Evolutionary conservation across 345 rosid genomes (phyloP).

Genomic region (Eucalyptus camaldulensis): DNA sequence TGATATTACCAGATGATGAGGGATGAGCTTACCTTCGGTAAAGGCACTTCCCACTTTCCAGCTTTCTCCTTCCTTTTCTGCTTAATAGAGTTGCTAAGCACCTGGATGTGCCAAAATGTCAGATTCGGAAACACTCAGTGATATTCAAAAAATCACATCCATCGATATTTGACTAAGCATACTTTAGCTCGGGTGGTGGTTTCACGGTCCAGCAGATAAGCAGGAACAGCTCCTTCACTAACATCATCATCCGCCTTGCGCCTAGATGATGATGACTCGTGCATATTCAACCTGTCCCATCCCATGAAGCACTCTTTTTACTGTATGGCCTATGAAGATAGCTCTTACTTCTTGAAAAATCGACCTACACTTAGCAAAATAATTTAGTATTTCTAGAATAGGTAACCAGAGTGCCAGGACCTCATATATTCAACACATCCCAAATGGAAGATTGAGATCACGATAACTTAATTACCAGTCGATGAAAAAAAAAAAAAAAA

Average conservation of each 20-base stretch:
- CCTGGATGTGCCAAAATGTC: constrained; percentile 12
- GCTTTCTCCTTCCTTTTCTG: constrained; percentile 96
- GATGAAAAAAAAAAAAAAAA: background rate
- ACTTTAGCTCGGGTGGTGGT: constrained; percentile 77
- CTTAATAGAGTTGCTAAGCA: constrained; percentile 84
- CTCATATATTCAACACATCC: background rate
- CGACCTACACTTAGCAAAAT: background rate
- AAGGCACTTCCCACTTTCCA: constrained; percentile 96
- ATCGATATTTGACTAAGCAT: background rate
- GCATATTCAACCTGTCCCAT: constrained; percentile 61
- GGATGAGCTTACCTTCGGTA: constrained; percentile 48
- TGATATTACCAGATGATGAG: background rate
- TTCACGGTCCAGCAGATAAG: constrained; percentile 94
- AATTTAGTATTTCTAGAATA: background rate
- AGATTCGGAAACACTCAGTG: background rate
- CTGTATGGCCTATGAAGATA: background rate
- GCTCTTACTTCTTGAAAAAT: background rate
- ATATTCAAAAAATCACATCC: background rate
- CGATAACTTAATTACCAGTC: background rate
- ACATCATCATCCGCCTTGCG: constrained; percentile 81
- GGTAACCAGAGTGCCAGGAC: background rate
- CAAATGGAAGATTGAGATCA: background rate
- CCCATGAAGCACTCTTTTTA: background rate
- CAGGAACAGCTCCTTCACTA: constrained; percentile 91
- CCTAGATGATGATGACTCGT: constrained; percentile 75